Evolutionary conservation across 1,284 basidiomycete species (phyloP), one percentile per base, ranked within the genome.

Genomic region (Cystobasidium slooffiae): DNA sequence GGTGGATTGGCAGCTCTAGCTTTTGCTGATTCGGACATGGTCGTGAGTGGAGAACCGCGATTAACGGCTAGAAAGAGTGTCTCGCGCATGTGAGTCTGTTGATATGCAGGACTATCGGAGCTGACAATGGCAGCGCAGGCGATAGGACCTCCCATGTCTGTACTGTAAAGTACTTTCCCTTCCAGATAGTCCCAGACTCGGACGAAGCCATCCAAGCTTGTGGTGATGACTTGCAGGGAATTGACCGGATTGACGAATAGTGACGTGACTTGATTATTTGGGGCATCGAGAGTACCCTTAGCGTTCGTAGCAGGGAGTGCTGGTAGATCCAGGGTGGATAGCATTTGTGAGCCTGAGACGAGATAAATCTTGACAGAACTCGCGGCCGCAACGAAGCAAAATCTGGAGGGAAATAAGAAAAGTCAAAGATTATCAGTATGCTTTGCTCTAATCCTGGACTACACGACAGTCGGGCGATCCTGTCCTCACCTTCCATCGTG

Each of bases 181-280:
- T 97, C 94, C 66, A 96, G 84, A 82, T 92, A 96, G 83, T 98
- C 94, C 96, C 96, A 98, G 12, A 96, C 84, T 81, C 92, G 89
- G 77, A 98, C 83, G 37, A 86, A 87, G 12, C 95, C 96, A 79
- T 95, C 91, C 68, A 90, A 82, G 1, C 93, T 93, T 43, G 89
- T 89, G 9, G 93, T 94, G 78, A 97, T 88, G 73, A 98, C 84
- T 82, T 98, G 96, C 75, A 94, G 91, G 18, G 89, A 86, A 83
- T 97, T 97, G 77, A 89, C 87, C 3, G 96, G 93, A 81, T 90
- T 92, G 73, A 98, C 83, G 64, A 90, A 84, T 62, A 91, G 87
- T 44, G 89, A 88, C 6, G 94, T 94, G 78, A 97, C 75, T 22
- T 74, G 72, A 44, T 74, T 75, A 7, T 75, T 78, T n/a, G 80